Evolutionary conservation across 768 basidiomycete species (phyloP).

Genomic region (Pisolithus microcarpus): DNA sequence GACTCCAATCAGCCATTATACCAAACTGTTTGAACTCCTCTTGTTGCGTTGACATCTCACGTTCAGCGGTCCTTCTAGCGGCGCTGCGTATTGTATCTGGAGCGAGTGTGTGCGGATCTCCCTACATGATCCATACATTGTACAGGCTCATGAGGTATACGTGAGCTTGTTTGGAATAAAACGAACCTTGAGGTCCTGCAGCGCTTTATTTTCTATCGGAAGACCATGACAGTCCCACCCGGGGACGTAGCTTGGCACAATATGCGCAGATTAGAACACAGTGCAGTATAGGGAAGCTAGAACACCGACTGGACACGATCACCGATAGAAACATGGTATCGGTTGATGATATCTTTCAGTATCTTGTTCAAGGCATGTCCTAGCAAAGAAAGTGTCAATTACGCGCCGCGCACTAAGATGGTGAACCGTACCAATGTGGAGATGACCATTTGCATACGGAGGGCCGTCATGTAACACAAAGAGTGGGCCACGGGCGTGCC

Average conservation of each 20-base stretch:
- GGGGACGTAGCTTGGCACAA: slow-evolving; percentile 68
- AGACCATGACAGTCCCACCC: slow-evolving; percentile 99
- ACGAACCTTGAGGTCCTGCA: slow-evolving; percentile 65
- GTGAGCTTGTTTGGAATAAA: not conserved
- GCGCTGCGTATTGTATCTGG: slow-evolving; percentile 58
- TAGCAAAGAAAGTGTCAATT: slow-evolving; percentile 23
- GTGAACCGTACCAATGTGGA: slow-evolving; percentile 75
- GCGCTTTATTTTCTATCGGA: slow-evolving; percentile 92
- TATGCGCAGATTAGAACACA: not conserved
- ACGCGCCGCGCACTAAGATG: not conserved
- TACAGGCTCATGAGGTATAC: not conserved
- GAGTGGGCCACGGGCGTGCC: slow-evolving; percentile 55
- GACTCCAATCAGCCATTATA: slow-evolving; percentile 88
- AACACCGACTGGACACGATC: slow-evolving; percentile 67
- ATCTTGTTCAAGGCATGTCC: slow-evolving; percentile 97
- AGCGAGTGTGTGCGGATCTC: slow-evolving; percentile 50
- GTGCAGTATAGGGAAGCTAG: not conserved
- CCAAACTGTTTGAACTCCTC: slow-evolving; percentile 75
- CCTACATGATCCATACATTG: slow-evolving; percentile 26
- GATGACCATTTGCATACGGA: slow-evolving; percentile 92
- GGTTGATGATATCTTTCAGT: slow-evolving; percentile 90
- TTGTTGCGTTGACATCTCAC: slow-evolving; percentile 70
- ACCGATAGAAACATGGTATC: slow-evolving; percentile 76
- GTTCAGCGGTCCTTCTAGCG: slow-evolving; percentile 64
- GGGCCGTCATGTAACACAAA: slow-evolving; percentile 95